A percentile compares a stretch with the other conserved stretches of the same genome.
These are phyloP conservation scores for Phytopythium chamaehyphon DNA, from an alignment of 352 stramenopile genomes.

Conservation along the genomic window DNA sequence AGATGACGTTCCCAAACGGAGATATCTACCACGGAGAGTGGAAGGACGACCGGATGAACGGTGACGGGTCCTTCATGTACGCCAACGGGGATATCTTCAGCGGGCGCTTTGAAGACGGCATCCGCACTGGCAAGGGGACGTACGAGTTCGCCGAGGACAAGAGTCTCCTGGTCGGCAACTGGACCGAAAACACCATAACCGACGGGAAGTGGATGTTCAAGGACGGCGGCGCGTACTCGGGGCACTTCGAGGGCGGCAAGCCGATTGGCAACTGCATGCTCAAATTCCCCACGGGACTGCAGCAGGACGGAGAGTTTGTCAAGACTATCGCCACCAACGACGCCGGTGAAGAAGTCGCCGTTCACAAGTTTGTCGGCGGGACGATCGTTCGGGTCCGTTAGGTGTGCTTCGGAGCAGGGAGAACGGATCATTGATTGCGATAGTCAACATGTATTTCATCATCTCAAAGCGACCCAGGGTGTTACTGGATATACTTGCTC, in stretches of 20 bases:
- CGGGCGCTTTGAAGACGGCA: conserved; percentile 72
- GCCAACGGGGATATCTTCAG: conserved; percentile 91
- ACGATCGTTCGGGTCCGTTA: conserved; percentile 71
- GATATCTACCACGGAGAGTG: conserved; percentile 90
- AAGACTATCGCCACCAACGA: conserved; percentile 44
- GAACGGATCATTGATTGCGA: background rate
- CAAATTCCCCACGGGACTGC: conserved; percentile 83
- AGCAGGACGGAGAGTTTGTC: conserved; percentile 84
- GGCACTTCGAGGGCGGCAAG: conserved; percentile 81
- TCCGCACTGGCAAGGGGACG: conserved; percentile 83
- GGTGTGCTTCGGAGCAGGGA: background rate
- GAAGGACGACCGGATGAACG: conserved; percentile 80
- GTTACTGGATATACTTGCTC: conserved; percentile 93
- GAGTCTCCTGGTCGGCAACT: conserved; percentile 83
- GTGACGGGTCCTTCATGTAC: conserved; percentile 90
- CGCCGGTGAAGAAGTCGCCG: conserved; percentile 38
- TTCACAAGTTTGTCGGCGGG: conserved; percentile 70
- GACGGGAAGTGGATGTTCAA: conserved; percentile 92
- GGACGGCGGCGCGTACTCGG: conserved; percentile 76
- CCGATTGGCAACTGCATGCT: conserved; percentile 87
- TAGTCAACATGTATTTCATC: conserved; percentile 17
- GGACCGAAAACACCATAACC: conserved; percentile 81
- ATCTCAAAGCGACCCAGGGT: too few relatives aligned
- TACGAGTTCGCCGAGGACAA: conserved; percentile 87
- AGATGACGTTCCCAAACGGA: conserved; percentile 90